phyloP scores from a whole-genome alignment of 352 stramenopile genomes.

The Phytophthora megakarya region DNA sequence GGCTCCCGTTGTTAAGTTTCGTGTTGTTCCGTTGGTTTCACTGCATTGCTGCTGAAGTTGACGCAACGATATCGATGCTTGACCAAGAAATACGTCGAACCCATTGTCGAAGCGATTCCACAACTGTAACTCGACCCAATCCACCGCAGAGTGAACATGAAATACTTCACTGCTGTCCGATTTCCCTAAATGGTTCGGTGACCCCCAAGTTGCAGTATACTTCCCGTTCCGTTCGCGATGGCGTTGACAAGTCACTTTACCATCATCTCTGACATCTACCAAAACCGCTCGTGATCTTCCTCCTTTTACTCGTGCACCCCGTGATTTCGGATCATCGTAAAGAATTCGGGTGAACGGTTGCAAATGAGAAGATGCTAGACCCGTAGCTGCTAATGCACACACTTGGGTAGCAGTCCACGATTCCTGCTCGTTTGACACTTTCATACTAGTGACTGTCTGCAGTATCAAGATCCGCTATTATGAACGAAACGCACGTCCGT shows the following conservation, averaged over 20 bases:
- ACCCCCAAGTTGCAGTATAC: conserved; percentile 50
- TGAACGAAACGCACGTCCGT: conserved; percentile 32
- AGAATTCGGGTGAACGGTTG: conserved; percentile 57
- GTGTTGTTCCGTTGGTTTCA: background rate
- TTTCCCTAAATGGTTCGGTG: background rate
- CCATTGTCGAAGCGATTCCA: conserved; percentile 68
- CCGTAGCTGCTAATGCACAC: conserved; percentile 36
- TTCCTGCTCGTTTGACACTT: background rate
- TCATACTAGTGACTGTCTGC: conserved; percentile 10
- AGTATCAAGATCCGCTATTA: conserved; percentile 24
- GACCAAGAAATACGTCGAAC: conserved; percentile 61
- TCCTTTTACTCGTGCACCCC: background rate
- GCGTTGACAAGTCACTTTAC: conserved; percentile 22
- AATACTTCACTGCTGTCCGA: conserved; percentile 14
- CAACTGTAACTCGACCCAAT: conserved; percentile 62
- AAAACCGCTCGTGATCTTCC: conserved; percentile 17
- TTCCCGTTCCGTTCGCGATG: conserved; percentile 39
- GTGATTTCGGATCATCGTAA: conserved; percentile 35
- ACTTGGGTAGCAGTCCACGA: conserved; percentile 42
- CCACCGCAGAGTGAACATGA: conserved; percentile 36
- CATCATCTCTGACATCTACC: conserved; percentile 22
- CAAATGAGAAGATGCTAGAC: conserved; percentile 49
- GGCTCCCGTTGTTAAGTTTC: conserved; percentile 13
- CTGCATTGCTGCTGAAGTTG: conserved; percentile 28
- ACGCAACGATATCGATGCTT: conserved; percentile 41